Percentiles rank a stretch among this genome's conserved stretches.
Evolutionary conservation across 1,139 yeast species (phyloP).

Genomic region (Meyerozyma elateridarum): DNA sequence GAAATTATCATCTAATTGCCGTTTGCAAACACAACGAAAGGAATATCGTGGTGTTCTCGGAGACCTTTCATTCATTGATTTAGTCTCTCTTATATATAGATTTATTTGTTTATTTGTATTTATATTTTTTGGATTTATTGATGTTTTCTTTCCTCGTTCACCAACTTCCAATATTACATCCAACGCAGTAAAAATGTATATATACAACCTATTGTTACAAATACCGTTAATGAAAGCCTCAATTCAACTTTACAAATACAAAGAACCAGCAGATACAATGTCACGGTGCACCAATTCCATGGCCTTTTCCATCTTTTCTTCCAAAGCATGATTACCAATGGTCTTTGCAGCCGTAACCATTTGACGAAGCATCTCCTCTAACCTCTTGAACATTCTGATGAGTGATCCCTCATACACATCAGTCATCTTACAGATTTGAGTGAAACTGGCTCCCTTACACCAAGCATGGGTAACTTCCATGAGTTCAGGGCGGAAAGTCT

Average conservation of each 20-base stretch:
- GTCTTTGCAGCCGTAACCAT: conserved; percentile 87
- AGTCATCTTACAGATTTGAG: conserved; percentile 97
- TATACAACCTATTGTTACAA: too few species aligned
- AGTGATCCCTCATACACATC: conserved; percentile 97
- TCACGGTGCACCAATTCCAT: conserved; percentile 88
- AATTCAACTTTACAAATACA: conserved; percentile 68
- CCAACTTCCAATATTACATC: too few species aligned
- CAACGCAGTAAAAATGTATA: too few species aligned
- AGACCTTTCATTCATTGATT: too few species aligned
- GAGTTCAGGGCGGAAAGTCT: conserved; percentile 82
- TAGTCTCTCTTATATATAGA: too few species aligned
- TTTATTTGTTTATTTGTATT: too few species aligned
- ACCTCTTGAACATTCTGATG: conserved; percentile 87
- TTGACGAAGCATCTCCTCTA: conserved; percentile 90
- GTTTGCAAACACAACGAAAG: too few species aligned
- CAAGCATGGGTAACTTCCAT: conserved; percentile 97
- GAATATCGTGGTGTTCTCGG: too few species aligned
- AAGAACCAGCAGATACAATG: conserved; percentile 92
- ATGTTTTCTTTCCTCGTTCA: too few species aligned
- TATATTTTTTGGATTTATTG: too few species aligned
- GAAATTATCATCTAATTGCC: too few species aligned
- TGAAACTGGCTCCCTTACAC: conserved; percentile 95
- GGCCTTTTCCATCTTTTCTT: conserved; percentile 84
- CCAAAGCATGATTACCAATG: conserved; percentile 82
- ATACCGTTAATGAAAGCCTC: too few species aligned